Percentiles rank a stretch among this genome's conserved stretches.
Conservation (phyloP, 305 asterid genomes). For the Fraxinus sp. region DNA sequence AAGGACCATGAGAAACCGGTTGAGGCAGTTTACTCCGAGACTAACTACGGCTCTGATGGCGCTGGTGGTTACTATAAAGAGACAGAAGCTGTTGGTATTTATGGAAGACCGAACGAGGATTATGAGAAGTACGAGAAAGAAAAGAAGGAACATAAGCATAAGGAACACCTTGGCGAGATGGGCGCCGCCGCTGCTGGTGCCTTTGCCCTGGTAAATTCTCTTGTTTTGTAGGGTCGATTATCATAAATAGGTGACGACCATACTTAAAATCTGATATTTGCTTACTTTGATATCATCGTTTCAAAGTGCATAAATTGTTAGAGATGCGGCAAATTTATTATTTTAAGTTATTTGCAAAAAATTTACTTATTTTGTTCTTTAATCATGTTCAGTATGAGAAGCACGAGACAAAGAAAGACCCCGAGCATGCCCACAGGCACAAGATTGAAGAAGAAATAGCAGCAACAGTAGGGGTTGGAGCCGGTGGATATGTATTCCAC, state of each 20-base stretch:
- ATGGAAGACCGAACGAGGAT: conserved; percentile 6
- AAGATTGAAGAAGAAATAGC: conserved; percentile 60
- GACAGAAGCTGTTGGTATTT: conserved; percentile 18
- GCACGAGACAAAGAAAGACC: conserved; percentile 58
- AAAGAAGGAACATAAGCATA: conserved; percentile 49
- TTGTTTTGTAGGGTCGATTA: not conserved
- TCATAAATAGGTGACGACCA: not conserved
- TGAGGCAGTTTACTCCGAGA: conserved; percentile 40
- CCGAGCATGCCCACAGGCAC: conserved; percentile 54
- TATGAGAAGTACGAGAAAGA: conserved; percentile 41
- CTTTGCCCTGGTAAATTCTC: conserved; percentile 44
- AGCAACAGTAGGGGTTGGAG: conserved; percentile 48
- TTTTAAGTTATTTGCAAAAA: not conserved
- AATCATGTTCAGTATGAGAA: conserved; percentile 38
- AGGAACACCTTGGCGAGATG: conserved; percentile 48
- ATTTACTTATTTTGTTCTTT: not conserved
- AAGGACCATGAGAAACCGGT: conserved; percentile 34
- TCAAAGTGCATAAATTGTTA: not conserved
- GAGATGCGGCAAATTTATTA: not conserved
- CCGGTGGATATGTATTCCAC: conserved; percentile 64
- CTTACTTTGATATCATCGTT: not conserved
- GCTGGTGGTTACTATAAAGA: conserved; percentile 8
- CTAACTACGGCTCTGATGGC: conserved; percentile 24
- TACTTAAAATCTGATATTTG: not conserved
- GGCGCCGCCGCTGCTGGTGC: conserved; percentile 56